These are phyloP conservation scores for Camillea tinctor DNA, from an alignment of 2,329 filamentous ascomycete species.

Conservation along the genomic window DNA sequence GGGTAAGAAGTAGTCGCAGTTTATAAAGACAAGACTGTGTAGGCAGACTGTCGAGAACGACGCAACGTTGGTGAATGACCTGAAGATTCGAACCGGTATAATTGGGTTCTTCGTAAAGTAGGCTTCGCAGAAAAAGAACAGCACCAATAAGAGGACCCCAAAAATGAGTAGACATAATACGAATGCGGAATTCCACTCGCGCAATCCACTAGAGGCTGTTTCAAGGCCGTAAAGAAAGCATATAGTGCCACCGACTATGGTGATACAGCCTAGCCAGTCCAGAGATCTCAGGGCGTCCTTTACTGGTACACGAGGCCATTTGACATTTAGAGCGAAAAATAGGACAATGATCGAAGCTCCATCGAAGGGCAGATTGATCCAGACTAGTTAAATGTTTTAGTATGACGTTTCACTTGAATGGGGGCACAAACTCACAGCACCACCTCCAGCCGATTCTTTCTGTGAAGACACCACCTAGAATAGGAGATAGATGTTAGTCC, in stretches of 20 bases:
- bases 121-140: constrained; percentile 53
- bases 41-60: constrained; percentile 36
- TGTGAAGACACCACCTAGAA: constrained; percentile 48
- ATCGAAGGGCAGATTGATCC: constrained; percentile 43
- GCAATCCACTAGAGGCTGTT: constrained; percentile 50
- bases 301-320: constrained; percentile 56
- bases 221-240: constrained; percentile 63
- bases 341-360: constrained; percentile 50
- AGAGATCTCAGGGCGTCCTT: constrained; percentile 52
- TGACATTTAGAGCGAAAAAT: constrained; percentile 54
- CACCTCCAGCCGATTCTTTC: constrained; percentile 56
- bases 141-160: constrained; percentile 40
- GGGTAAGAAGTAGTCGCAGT: constrained; percentile 58
- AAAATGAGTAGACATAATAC: constrained; percentile 54
- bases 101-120: constrained; percentile 54
- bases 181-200: constrained; percentile 50
- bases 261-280: constrained; percentile 50
- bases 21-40: constrained; percentile 50
- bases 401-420: constrained; percentile 10
- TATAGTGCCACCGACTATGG: constrained; percentile 55
- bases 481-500: neutral
- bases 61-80: constrained; percentile 48
- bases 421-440: constrained; percentile 43
- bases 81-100: constrained; percentile 55
- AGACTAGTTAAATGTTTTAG: constrained; percentile 19